Conservation (phyloP, 2,329 filamentous ascomycete genomes). For the Diaporthe ilicicola region DNA sequence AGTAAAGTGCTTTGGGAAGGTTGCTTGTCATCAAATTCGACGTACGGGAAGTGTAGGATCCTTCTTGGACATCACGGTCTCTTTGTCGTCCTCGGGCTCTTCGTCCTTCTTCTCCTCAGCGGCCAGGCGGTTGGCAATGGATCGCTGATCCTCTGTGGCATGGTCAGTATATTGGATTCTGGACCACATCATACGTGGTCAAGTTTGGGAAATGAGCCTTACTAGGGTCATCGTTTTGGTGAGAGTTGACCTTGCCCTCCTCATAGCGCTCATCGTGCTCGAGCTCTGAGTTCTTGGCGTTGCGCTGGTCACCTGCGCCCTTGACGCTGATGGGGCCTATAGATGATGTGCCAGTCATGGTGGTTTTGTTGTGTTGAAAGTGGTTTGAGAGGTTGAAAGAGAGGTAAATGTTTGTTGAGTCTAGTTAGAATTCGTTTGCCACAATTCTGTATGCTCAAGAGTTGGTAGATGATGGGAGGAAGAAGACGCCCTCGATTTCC, state of each 20-base stretch:
- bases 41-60: conserved; percentile 69
- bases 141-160: conserved; percentile 70
- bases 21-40: conserved; percentile 36
- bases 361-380: conserved; percentile 20
- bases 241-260: conserved; percentile 76
- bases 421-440: background rate
- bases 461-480: conserved; percentile 3
- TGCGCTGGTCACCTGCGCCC: conserved; percentile 81
- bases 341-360: conserved; percentile 60
- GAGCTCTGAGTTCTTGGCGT: conserved; percentile 60
- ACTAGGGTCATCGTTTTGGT: conserved; percentile 78
- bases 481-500: background rate
- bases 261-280: conserved; percentile 68
- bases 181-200: background rate
- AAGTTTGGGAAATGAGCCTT: conserved; percentile 40
- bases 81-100: conserved; percentile 52
- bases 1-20: background rate
- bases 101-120: conserved; percentile 67
- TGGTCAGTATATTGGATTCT: conserved; percentile 34
- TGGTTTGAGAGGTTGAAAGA: background rate
- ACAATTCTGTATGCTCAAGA: background rate
- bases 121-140: conserved; percentile 76
- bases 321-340: conserved; percentile 75
- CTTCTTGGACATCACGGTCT: conserved; percentile 56
- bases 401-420: background rate